Evolutionary conservation across 768 basidiomycete genomes (phyloP).

Genomic region (Russula brevipes): DNA sequence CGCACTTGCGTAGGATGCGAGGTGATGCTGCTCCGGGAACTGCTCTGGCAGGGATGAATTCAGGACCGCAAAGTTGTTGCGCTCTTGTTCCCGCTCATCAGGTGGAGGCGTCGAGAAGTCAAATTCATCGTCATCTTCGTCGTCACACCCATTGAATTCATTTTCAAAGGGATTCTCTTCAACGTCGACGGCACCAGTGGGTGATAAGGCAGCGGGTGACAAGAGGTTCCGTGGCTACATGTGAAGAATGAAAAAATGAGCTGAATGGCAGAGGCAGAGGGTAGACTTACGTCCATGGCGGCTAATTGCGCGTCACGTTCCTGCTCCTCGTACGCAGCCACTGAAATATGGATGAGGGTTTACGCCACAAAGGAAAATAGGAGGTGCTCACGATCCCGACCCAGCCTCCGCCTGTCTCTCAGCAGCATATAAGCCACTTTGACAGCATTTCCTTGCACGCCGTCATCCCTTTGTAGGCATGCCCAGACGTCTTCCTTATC

Average conservation of each 20-base stretch:
- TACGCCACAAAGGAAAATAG: constrained; percentile 20
- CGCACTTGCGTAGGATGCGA: constrained; percentile 60
- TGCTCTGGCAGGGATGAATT: constrained; percentile 75
- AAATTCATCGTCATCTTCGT: constrained; percentile 49
- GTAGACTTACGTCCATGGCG: constrained; percentile 67
- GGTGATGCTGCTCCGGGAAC: constrained; percentile 61
- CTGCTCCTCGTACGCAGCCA: constrained; percentile 75
- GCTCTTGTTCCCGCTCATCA: constrained; percentile 36
- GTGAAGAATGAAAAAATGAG: constrained; percentile 8
- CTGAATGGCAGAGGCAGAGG: constrained; percentile 1
- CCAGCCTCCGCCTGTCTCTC: constrained; percentile 78
- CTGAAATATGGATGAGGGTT: constrained; percentile 35
- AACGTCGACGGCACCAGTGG: constrained; percentile 48
- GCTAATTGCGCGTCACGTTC: constrained; percentile 79
- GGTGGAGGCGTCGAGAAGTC: constrained; percentile 44
- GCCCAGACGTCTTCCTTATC: constrained; percentile 85
- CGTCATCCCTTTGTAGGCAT: constrained; percentile 76
- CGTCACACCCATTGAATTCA: constrained; percentile 55
- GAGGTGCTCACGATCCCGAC: constrained; percentile 69
- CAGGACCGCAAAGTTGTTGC: constrained; percentile 78
- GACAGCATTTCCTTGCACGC: constrained; percentile 82
- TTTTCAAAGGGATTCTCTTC: constrained; percentile 78
- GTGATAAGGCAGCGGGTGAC: constrained; percentile 64
- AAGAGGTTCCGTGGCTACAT: constrained; percentile 61
- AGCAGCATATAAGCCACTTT: constrained; percentile 96